Percentiles rank a stretch among this genome's conserved stretches.
These are phyloP conservation scores for Fusarium chuoi DNA, from an alignment of 2,329 filamentous ascomycete genomes.

Conservation along the genomic window DNA sequence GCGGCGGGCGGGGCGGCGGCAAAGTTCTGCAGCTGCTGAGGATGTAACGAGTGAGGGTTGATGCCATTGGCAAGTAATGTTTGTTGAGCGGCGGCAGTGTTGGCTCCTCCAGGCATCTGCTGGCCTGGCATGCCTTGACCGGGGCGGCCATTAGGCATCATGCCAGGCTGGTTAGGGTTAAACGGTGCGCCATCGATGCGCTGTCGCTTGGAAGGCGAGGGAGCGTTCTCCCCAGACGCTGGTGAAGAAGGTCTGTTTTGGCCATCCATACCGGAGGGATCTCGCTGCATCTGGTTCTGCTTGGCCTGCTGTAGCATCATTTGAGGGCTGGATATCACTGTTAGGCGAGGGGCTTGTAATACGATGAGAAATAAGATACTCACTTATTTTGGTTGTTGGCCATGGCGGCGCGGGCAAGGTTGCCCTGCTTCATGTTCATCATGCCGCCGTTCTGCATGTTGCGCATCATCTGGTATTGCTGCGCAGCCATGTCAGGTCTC, in stretches of 20 bases:
- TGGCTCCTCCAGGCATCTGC: slow-evolving; percentile 67
- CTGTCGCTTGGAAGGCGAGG: slow-evolving; percentile 90
- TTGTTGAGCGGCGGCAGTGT: slow-evolving; percentile 64
- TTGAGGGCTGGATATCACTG: slow-evolving; percentile 63
- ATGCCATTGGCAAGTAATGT: slow-evolving; percentile 77
- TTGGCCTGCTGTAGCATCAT: slow-evolving; percentile 79
- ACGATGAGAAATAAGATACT: slow-evolving; percentile 46
- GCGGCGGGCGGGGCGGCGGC: slow-evolving; percentile 65
- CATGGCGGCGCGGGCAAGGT: slow-evolving; percentile 79
- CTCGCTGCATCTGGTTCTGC: slow-evolving; percentile 85
- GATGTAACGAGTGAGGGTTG: slow-evolving; percentile 77
- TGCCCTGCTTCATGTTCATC: slow-evolving; percentile 68
- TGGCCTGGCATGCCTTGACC: slow-evolving; percentile 77
- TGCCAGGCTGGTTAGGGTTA: slow-evolving; percentile 74
- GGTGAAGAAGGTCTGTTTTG: slow-evolving; percentile 85
- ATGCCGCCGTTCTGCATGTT: slow-evolving; percentile 71
- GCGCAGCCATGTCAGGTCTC: slow-evolving; percentile 68
- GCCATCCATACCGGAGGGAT: slow-evolving; percentile 87
- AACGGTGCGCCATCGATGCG: slow-evolving; percentile 78
- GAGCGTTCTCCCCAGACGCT: slow-evolving; percentile 84
- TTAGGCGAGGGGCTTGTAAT: slow-evolving; percentile 14
- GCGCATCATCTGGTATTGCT: slow-evolving; percentile 73
- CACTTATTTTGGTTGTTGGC: slow-evolving; percentile 81
- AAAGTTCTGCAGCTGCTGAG: slow-evolving; percentile 77
- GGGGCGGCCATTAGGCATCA: slow-evolving; percentile 80